Percentiles rank a stretch among this genome's conserved stretches.
Conservation (phyloP, 768 basidiomycete species). For the Russula emetica region DNA sequence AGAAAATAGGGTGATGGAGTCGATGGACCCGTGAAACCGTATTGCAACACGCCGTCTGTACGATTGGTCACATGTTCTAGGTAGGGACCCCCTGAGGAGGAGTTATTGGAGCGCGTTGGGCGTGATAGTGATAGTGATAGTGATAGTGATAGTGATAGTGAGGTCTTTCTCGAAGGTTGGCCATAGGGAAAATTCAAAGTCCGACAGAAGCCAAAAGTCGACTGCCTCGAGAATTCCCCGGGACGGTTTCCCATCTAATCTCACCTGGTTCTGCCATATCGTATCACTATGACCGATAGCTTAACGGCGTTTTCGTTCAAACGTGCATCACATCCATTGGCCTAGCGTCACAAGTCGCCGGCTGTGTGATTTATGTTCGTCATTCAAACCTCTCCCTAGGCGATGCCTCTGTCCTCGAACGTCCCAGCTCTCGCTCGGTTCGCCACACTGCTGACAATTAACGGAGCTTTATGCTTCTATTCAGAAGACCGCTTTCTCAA, state of each 20-base stretch:
- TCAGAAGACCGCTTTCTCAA: conserved; percentile 8
- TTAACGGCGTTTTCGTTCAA: conserved; percentile 18
- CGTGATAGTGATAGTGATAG: neutral
- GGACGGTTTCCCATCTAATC: conserved; percentile 2
- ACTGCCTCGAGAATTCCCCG: neutral
- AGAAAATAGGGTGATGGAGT: neutral
- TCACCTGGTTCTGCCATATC: neutral
- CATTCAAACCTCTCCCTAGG: neutral
- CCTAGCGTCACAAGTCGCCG: conserved; percentile 8
- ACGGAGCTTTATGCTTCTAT: conserved; percentile 16
- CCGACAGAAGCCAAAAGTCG: conserved; percentile 11
- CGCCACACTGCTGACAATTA: conserved; percentile 1
- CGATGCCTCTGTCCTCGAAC: conserved; percentile 14
- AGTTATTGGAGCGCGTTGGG: neutral
- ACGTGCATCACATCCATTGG: conserved; percentile 24
- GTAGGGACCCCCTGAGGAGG: neutral
- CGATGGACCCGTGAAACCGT: neutral
- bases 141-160: neutral
- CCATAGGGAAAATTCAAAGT: conserved; percentile 6
- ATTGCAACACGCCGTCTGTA: neutral
- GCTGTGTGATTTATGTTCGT: neutral
- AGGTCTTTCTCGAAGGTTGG: conserved; percentile 4
- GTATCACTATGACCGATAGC: neutral
- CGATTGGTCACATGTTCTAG: conserved; percentile 6
- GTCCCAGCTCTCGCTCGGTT: conserved; percentile 6